These are phyloP conservation scores for Gonapodya prolifera DNA, from an alignment of 192 early-diverging fungal genomes.

Conservation along the genomic window DNA sequence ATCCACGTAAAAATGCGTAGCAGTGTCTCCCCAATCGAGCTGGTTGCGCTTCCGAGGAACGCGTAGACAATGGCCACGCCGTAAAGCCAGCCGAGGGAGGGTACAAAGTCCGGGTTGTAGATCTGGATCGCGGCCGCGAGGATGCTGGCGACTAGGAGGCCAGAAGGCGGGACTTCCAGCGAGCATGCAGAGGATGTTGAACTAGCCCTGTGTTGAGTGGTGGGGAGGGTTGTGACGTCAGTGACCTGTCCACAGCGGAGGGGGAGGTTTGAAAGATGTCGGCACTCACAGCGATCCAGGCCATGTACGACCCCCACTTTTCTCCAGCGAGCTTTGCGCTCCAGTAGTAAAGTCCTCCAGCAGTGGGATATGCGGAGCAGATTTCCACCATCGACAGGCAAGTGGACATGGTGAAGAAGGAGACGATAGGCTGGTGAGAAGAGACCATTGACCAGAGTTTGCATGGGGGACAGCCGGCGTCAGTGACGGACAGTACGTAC, in stretches of 20 bases:
- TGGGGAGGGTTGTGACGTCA: neutral
- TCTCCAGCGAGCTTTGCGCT: neutral
- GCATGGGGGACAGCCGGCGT: no score
- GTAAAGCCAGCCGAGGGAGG: neutral
- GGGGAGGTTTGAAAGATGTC: no score
- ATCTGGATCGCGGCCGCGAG: neutral
- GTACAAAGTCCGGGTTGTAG: neutral
- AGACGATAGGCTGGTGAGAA: constrained; percentile 20
- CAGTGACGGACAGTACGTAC: neutral
- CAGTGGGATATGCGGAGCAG: constrained; percentile 37
- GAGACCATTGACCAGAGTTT: neutral
- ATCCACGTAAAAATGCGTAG: neutral
- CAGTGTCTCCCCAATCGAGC: neutral
- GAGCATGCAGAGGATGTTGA: neutral
- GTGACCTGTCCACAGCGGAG: neutral
- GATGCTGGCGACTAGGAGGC: neutral
- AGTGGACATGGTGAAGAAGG: constrained; percentile 26
- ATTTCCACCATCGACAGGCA: constrained; percentile 39
- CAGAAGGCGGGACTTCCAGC: neutral
- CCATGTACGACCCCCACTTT: neutral
- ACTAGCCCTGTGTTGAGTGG: neutral
- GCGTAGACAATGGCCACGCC: neutral
- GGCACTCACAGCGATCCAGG: neutral
- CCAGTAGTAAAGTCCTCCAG: constrained; percentile 32
- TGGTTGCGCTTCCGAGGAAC: neutral